Evolutionary conservation across 148 eudicot species (phyloP).

Genomic region (Silene conica): DNA sequence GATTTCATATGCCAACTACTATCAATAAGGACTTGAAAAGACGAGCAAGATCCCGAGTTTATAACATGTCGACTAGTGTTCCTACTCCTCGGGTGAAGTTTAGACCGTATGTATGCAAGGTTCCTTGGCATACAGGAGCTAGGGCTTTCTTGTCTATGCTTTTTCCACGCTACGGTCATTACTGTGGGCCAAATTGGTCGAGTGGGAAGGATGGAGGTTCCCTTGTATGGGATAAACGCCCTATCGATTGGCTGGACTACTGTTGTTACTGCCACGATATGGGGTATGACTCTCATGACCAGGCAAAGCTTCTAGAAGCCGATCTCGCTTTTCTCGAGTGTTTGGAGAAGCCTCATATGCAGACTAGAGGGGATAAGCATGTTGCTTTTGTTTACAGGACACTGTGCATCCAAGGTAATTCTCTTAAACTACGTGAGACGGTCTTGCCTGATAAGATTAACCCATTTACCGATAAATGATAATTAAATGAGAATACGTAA

Average conservation of each 20-base stretch:
- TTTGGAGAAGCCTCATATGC: conserved; percentile 76
- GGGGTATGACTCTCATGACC: conserved; percentile 88
- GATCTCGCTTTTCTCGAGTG: conserved; percentile 94
- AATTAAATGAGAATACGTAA: no score
- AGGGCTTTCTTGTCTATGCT: conserved; percentile 82
- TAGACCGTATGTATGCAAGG: conserved; percentile 89
- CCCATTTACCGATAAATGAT: background rate
- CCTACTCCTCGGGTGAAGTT: conserved; percentile 50
- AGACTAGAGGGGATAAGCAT: conserved; percentile 57
- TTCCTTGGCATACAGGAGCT: conserved; percentile 96
- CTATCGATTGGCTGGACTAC: conserved; percentile 96
- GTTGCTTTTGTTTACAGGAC: conserved; percentile 67
- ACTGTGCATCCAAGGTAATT: conserved; percentile 87
- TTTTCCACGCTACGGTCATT: conserved; percentile 95
- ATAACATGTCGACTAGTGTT: conserved; percentile 20
- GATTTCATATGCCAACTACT: conserved; percentile 48
- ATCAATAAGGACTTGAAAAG: conserved; percentile 59
- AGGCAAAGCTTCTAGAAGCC: conserved; percentile 89
- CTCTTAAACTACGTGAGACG: background rate
- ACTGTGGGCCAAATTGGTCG: conserved; percentile 99
- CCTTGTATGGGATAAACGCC: conserved; percentile 85
- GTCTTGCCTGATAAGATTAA: no score
- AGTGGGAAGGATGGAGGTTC: conserved; percentile 93
- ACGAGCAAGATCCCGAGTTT: conserved; percentile 33
- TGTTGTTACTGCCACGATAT: conserved; percentile 99